phyloP scores from a whole-genome alignment of 2,329 filamentous ascomycete species.

The Alternaria arbusti region DNA sequence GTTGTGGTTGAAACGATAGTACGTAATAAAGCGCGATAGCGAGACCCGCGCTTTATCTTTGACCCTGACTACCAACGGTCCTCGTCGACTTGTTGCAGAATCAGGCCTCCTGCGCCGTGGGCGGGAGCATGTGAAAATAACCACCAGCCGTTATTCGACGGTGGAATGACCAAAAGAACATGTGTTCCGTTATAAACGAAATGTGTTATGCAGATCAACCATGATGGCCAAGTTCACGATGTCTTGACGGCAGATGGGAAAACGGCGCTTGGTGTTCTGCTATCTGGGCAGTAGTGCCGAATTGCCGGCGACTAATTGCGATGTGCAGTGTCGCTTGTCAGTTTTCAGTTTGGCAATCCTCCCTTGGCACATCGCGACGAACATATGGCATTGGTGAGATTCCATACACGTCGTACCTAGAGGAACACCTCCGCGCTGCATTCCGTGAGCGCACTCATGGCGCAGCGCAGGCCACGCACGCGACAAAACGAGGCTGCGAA shows the following conservation, averaged over 20 bases:
- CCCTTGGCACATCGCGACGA: not conserved
- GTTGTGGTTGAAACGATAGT: not conserved
- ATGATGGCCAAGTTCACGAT: constrained; percentile 1
- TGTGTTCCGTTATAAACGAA: not conserved
- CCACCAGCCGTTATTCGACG: not conserved
- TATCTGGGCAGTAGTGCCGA: constrained; percentile 18
- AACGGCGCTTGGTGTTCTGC: constrained; percentile 2
- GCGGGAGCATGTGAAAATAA: not conserved
- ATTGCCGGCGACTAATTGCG: constrained; percentile 21
- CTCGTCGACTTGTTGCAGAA: not conserved
- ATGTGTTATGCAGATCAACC: not conserved
- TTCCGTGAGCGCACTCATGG: not conserved
- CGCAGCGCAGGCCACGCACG: not conserved
- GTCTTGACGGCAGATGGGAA: not conserved
- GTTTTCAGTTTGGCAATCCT: not conserved
- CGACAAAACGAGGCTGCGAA: constrained; percentile 15
- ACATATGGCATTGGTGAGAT: not conserved
- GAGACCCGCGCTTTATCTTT: not conserved
- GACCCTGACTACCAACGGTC: not conserved
- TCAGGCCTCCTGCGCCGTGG: not conserved
- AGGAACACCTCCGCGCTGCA: not conserved
- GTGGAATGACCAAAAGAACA: not conserved
- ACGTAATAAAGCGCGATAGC: not conserved
- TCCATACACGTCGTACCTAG: not conserved
- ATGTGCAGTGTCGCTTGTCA: constrained; percentile 22